Conservation (phyloP, 768 basidiomycete genomes). For the Leccinum imitatum region DNA sequence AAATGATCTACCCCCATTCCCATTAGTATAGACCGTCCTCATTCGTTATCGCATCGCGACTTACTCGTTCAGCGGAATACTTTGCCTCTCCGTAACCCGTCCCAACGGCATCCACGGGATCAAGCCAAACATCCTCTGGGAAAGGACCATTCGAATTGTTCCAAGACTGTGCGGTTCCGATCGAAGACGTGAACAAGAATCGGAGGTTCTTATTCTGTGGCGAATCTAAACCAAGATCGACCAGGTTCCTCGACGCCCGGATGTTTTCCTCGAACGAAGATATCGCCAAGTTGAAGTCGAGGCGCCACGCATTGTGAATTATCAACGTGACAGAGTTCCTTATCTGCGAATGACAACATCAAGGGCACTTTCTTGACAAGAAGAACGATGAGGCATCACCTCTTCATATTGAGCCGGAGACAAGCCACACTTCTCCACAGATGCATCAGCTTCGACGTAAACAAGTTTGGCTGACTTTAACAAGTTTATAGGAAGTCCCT, state of each 20-base stretch:
- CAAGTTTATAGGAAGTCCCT: slow-evolving; percentile 29
- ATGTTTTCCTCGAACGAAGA: slow-evolving; percentile 45
- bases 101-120: slow-evolving; percentile 37
- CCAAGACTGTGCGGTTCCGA: slow-evolving; percentile 37
- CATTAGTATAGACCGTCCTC: not conserved
- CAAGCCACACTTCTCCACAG: slow-evolving; percentile 32
- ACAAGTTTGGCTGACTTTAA: slow-evolving; percentile 33
- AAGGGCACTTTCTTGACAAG: not conserved
- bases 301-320: slow-evolving; percentile 45
- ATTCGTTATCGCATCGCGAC: slow-evolving; percentile 3
- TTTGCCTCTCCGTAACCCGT: slow-evolving; percentile 49
- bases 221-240: slow-evolving; percentile 32
- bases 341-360: slow-evolving; percentile 24
- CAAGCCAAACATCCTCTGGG: slow-evolving; percentile 35
- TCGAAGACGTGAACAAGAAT: slow-evolving; percentile 43
- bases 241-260: slow-evolving; percentile 37
- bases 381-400: not conserved
- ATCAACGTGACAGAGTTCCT: slow-evolving; percentile 34
- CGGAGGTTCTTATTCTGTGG: slow-evolving; percentile 27
- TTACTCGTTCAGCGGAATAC: slow-evolving; percentile 40
- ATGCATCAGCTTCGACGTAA: slow-evolving; percentile 35
- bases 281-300: slow-evolving; percentile 43
- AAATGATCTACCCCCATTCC: slow-evolving; percentile 34
- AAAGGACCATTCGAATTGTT: slow-evolving; percentile 28
- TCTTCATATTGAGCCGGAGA: slow-evolving; percentile 19